A percentile compares a stretch with the other conserved stretches of the same genome.
phyloP scores from a whole-genome alignment of 1,284 basidiomycete species.

The Trichosporon sp. region DNA sequence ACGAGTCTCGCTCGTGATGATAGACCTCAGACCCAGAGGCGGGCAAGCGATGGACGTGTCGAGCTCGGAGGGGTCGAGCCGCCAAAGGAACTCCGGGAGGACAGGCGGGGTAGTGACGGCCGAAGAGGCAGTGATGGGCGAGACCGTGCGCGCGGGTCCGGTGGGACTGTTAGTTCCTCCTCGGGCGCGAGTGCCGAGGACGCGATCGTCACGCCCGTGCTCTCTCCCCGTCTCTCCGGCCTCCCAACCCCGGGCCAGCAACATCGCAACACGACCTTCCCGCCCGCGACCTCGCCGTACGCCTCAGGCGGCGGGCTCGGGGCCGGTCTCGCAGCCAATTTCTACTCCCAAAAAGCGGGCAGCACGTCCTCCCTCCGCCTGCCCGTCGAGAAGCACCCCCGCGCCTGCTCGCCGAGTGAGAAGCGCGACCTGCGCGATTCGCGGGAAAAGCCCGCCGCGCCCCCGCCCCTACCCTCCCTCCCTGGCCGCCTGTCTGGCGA shows the following conservation, averaged over 20 bases:
- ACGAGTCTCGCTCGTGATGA: constrained; percentile 14
- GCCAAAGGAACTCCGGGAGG: neutral
- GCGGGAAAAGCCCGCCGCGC: constrained; percentile 3
- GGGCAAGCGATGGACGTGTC: constrained; percentile 1
- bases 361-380: neutral
- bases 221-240: neutral
- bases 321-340: neutral
- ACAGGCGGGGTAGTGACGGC: constrained; percentile 1
- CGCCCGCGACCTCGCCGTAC: neutral
- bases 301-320: neutral
- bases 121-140: constrained; percentile 3
- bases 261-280: neutral
- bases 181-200: neutral
- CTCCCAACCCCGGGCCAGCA: neutral
- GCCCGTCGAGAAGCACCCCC: neutral
- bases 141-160: neutral
- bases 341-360: constrained; percentile 1
- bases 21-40: neutral
- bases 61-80: neutral
- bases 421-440: neutral
- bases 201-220: neutral
- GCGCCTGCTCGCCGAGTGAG: neutral
- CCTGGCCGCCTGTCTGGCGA: neutral
- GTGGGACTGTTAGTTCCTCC: neutral
- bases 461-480: constrained; percentile 4